Evolutionary conservation across 2,329 filamentous ascomycete species (phyloP), one percentile per base, ranked within the genome.

Genomic region (Metarhizium album): DNA sequence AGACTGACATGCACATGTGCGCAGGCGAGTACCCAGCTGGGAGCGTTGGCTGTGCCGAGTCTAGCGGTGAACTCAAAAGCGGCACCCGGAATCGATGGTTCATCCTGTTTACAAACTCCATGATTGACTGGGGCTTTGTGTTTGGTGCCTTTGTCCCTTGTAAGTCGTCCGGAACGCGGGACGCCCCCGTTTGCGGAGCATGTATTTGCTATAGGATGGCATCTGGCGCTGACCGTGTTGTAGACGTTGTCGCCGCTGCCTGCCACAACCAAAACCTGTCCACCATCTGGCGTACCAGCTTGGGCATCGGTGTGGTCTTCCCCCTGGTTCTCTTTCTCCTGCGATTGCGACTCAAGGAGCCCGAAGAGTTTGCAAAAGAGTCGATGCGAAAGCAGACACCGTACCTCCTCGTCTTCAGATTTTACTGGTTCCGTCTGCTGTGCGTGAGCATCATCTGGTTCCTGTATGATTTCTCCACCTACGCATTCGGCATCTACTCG

Each of bases 71-170:
- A 63, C 73, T 96, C 53, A 88, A 89, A 65, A 67, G 70, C 16
- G 90, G 90, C 11, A 84, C 85, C 16, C 76, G 90, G n/a, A 91
- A 96, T 63, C 76, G 86, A 38, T 95, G 89, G 88, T 96, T 90
- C 63, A 87, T 91, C 59, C 74, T 95, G 56, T 94, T 93, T 66
- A 95, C 87, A 45, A 94, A 94, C 67, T 81, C 86, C 23, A 86
- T 90, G 74, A 94, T 95, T 53, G 87, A 94, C 62, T 79, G 69
- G 61, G 90, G 87, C 1, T 95, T 94, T 57, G 86, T 94, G 2
- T 74, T 91, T 50, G 83, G 87, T 8, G 83, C 87, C 0, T 80
- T 95, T 54, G 81, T 93, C 2, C 87, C 89, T 2, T 79, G 68
- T 69, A 40, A 54, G 67, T 4, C 1, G 27, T 3, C 2, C 7